Evolutionary conservation across 176 grass and related monocot genomes (phyloP).

Genomic region (Secale cereale): DNA sequence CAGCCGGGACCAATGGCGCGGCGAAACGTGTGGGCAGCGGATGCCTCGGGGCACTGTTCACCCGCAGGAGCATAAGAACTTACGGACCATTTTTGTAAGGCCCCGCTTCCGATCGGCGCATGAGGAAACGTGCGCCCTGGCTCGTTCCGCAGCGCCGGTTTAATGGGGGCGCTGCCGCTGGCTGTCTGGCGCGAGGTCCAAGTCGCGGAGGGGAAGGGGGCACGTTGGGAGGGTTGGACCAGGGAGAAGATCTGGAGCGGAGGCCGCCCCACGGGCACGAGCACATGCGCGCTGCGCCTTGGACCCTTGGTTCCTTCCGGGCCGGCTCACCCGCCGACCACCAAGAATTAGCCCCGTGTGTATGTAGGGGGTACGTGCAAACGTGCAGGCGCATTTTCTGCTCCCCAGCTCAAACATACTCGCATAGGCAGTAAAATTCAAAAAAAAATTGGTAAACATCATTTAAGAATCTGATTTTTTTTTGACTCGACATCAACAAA

Average conservation of each 20-base stretch:
- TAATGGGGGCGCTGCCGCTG: neutral
- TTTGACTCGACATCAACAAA: no score
- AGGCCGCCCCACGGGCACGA: neutral
- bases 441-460: no score
- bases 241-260: constrained; percentile 20
- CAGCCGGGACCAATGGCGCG: neutral
- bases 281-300: constrained; percentile 32
- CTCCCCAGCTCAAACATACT: no score
- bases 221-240: constrained; percentile 20
- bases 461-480: no score
- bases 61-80: neutral
- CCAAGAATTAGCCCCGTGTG: neutral
- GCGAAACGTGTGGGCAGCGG: neutral
- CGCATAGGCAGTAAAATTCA: no score
- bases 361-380: neutral
- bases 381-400: no score
- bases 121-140: constrained; percentile 28
- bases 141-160: no score
- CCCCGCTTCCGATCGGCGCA: neutral
- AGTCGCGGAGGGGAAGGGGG: neutral
- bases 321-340: neutral
- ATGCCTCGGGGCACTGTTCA: neutral
- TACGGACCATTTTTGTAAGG: neutral
- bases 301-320: constrained; percentile 27
- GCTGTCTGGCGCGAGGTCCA: constrained; percentile 5